A percentile compares a stretch with the other conserved stretches of the same genome.
These are phyloP conservation scores for Brachypodium distachyon DNA, from an alignment of 202 grass and related monocot genomes.

Conservation along the genomic window DNA sequence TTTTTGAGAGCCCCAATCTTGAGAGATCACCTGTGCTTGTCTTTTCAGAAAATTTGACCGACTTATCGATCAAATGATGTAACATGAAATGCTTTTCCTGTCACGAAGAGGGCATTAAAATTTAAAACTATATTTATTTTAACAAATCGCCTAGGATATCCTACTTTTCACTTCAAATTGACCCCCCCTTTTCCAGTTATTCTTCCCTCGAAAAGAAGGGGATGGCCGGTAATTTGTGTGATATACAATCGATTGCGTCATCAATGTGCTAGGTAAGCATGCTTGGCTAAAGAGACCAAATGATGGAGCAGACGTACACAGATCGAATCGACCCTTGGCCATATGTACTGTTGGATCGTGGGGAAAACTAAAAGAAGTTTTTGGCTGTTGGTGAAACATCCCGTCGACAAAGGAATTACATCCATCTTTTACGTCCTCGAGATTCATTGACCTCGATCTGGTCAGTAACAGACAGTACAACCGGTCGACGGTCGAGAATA, in stretches of 20 bases:
- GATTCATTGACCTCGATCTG: conserved; percentile 18
- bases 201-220: background rate
- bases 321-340: background rate
- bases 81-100: background rate
- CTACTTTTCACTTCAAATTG: background rate
- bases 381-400: background rate
- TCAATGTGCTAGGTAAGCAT: conserved; percentile 18
- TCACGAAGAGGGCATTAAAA: no score
- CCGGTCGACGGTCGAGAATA: no score
- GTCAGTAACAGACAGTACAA: background rate
- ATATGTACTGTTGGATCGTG: background rate
- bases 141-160: background rate
- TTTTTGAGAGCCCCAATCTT: no score
- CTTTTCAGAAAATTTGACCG: background rate
- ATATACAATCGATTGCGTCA: background rate
- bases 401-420: background rate
- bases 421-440: conserved; percentile 3
- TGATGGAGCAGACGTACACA: background rate
- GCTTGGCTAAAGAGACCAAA: background rate
- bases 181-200: background rate
- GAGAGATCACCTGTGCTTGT: background rate
- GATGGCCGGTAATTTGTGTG: background rate
- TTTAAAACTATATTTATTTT: background rate
- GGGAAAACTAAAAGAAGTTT: background rate
- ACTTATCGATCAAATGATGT: background rate